These are phyloP conservation scores for Podospora pseudopauciseta DNA, from an alignment of 495 filamentous ascomycete species.

Conservation along the genomic window DNA sequence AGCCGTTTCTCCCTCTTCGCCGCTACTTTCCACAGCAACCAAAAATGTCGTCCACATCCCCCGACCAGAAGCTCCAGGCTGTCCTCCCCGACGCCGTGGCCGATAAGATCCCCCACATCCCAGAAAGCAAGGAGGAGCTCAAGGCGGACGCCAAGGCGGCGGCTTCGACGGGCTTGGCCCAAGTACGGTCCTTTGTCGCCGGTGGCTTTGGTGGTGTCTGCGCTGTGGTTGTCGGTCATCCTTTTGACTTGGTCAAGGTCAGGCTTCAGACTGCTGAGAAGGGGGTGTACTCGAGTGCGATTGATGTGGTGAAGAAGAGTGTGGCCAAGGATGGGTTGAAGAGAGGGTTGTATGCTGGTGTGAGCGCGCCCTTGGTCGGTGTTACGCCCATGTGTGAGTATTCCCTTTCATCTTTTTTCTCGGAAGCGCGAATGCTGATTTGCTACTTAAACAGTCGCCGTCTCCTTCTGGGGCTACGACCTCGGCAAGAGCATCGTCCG, in stretches of 20 bases:
- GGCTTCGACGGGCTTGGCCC: constrained; percentile 42
- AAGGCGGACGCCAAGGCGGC: constrained; percentile 48
- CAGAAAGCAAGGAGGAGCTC: constrained; percentile 48
- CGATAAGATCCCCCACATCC: constrained; percentile 49
- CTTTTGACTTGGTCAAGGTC: constrained; percentile 97
- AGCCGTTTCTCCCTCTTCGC: neutral
- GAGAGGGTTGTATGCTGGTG: constrained; percentile 91
- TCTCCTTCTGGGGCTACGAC: constrained; percentile 99
- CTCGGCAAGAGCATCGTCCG: constrained; percentile 85
- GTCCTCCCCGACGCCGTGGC: constrained; percentile 39
- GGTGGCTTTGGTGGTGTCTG: constrained; percentile 92
- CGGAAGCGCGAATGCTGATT: neutral
- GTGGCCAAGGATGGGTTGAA: constrained; percentile 81
- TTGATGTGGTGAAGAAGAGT: constrained; percentile 87
- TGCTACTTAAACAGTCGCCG: constrained; percentile 62
- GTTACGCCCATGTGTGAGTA: constrained; percentile 96
- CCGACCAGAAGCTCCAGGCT: constrained; percentile 33
- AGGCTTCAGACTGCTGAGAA: constrained; percentile 92
- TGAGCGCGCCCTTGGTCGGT: constrained; percentile 87
- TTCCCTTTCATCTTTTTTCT: constrained; percentile 1
- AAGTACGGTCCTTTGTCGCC: constrained; percentile 75
- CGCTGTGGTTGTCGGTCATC: constrained; percentile 90
- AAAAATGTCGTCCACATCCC: constrained; percentile 26
- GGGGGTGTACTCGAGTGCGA: constrained; percentile 83
- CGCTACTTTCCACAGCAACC: neutral